These are phyloP conservation scores for Trichosporon sp. DNA, from an alignment of 1,284 basidiomycete species.

Conservation along the genomic window DNA sequence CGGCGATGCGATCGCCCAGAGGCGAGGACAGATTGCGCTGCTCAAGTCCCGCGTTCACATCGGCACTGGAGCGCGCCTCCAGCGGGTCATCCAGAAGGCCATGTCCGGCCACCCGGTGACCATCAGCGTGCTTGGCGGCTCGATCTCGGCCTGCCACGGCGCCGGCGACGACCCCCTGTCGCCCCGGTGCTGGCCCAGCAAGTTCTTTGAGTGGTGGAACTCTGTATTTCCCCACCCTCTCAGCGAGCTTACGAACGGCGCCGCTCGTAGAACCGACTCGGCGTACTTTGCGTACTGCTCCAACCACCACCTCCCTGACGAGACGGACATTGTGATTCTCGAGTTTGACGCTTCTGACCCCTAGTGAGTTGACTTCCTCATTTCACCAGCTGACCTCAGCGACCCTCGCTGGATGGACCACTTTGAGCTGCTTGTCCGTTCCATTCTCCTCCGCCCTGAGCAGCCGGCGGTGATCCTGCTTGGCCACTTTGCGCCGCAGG, in stretches of 20 bases:
- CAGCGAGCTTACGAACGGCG: slow-evolving; percentile 92
- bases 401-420: slow-evolving; percentile 67
- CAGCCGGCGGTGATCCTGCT: slow-evolving; percentile 84
- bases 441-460: slow-evolving; percentile 78
- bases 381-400: slow-evolving; percentile 48
- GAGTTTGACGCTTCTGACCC: slow-evolving; percentile 86
- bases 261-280: slow-evolving; percentile 79
- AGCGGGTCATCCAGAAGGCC: slow-evolving; percentile 77
- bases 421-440: slow-evolving; percentile 85
- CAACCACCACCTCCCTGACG: slow-evolving; percentile 82
- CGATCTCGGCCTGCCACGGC: slow-evolving; percentile 87
- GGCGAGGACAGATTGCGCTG: slow-evolving; percentile 69
- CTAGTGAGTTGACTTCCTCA: slow-evolving; percentile 56
- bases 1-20: slow-evolving; percentile 67
- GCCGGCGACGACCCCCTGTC: slow-evolving; percentile 86
- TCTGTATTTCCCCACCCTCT: slow-evolving; percentile 88
- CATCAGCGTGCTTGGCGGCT: slow-evolving; percentile 84
- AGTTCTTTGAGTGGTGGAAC: slow-evolving; percentile 94
- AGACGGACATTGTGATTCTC: slow-evolving; percentile 84
- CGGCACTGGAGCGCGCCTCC: slow-evolving; percentile 75
- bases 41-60: slow-evolving; percentile 73
- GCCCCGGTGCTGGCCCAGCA: slow-evolving; percentile 78
- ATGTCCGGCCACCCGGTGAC: slow-evolving; percentile 81
- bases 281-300: slow-evolving; percentile 91
- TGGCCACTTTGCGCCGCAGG: slow-evolving; percentile 83